Conservation (phyloP, 805 yeast species). For the Allodekkera sacchari region DNA sequence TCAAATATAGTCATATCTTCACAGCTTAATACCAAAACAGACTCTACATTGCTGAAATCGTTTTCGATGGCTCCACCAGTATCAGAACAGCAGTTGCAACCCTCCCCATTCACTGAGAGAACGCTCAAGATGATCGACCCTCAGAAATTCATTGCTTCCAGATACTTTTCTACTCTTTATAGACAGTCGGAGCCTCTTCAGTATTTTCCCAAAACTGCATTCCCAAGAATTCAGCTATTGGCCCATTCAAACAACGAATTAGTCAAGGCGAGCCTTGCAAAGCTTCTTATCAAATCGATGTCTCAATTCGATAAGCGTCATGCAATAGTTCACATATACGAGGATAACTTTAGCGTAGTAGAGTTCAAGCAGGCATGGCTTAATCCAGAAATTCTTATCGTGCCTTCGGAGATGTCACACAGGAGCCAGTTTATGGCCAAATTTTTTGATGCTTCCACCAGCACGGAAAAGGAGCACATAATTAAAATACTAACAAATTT, state of each 20-base stretch:
- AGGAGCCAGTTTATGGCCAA: conserved; percentile 3
- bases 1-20: no score
- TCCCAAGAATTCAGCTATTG: conserved; percentile 21
- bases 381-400: not conserved
- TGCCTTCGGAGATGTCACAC: conserved; percentile 1
- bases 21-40: no score
- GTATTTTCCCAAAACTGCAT: conserved; percentile 23
- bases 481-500: conserved; percentile 6
- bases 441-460: not conserved
- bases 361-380: conserved; percentile 2
- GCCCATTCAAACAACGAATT: conserved; percentile 15
- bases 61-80: conserved; percentile 2
- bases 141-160: conserved; percentile 16
- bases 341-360: conserved; percentile 1
- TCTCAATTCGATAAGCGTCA: conserved; percentile 15
- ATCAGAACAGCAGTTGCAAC: not conserved
- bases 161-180: conserved; percentile 22
- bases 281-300: conserved; percentile 13
- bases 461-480: not conserved
- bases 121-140: conserved; percentile 18
- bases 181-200: conserved; percentile 18
- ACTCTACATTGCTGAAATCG: no score
- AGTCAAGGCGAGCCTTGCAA: conserved; percentile 12
- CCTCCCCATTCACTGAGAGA: conserved; percentile 5
- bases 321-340: not conserved